Base-by-base conservation (phyloP, 2,329 filamentous ascomycete genomes). In the Sporothrix variecibatus region DNA sequence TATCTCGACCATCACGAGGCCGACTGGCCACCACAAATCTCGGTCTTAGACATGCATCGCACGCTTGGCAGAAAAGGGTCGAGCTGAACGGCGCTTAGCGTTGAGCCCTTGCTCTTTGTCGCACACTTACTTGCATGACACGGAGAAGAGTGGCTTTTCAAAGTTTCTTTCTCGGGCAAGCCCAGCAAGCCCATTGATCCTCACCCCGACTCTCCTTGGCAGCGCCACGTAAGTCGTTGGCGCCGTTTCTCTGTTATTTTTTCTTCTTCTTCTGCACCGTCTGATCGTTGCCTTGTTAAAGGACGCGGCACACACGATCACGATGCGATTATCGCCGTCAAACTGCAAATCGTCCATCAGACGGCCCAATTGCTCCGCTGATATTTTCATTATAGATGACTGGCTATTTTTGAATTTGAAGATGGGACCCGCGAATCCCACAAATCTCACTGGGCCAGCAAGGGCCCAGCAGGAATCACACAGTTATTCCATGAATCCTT, bases 21-120 rank as follows among this genome's bases (percentile, higher is more conserved):
- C 40, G 60, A 43, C 34, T 67, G 64, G 49, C 40, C 40, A 53
- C 43, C 43, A 34, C 11, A n/a, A 3, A 11, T 26, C n/a, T 4
- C 34, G 2, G 40, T 67, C 64, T 69, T 26, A 53, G 28, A 69
- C 65, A 68, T 67, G 62, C 62, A 51, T 49, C 43, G 26, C 38
- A 67, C 62, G n/a, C 62, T 67, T 67, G 62, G 38, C 62, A 28
- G 64, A 67, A 67, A 43, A 67, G 64, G 34, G 60, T 46, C 64
- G 40, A 49, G 26, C 17, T 69, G 43, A 34, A 51, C 65, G 43
- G 65, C 65, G 65, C 65, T 51, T 69, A 53, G 43, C 65, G 65
- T 28, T 67, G 23, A 20, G 31, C 60, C 31, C 20, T 26, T 40
- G 60, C 43, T 49, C 26, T 28, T 23, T 56, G 51, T 53, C 43